These are phyloP conservation scores for Penstemon newberryi DNA, from an alignment of 257 asterid species.

Conservation along the genomic window DNA sequence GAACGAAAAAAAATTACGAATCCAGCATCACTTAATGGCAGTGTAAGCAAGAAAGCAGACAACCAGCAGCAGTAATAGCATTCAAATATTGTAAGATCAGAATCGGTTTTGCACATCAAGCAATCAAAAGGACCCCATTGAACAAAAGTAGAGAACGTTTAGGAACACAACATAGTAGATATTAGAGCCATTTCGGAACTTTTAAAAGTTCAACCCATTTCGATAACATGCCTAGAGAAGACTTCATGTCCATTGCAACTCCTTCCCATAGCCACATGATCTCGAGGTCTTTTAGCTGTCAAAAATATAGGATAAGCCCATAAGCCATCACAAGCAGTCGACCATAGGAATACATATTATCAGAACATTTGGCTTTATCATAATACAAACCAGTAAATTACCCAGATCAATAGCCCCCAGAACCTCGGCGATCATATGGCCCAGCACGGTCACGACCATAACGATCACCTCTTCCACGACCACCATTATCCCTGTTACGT, in stretches of 20 bases:
- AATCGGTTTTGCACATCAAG: conserved; percentile 44
- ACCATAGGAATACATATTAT: conserved; percentile 6
- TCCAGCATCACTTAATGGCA: conserved; percentile 51
- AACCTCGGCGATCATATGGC: conserved; percentile 75
- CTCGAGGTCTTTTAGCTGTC: conserved; percentile 45
- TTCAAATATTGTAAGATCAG: conserved; percentile 49
- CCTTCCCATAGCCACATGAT: conserved; percentile 38
- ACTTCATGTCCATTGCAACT: conserved; percentile 28
- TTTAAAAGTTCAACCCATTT: conserved; percentile 43
- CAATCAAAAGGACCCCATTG: conserved; percentile 47
- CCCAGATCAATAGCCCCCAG: conserved; percentile 54
- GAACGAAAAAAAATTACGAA: conserved; percentile 38
- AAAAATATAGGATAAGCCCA: conserved; percentile 9
- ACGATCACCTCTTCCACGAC: conserved; percentile 67
- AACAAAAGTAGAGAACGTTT: conserved; percentile 49
- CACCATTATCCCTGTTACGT: conserved; percentile 55
- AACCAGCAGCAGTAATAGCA: conserved; percentile 68
- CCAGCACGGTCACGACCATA: conserved; percentile 76
- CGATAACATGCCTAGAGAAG: conserved; percentile 35
- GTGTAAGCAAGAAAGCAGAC: conserved; percentile 53
- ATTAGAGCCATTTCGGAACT: conserved; percentile 51
- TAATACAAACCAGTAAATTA: conserved; percentile 16
- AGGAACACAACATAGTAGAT: conserved; percentile 59
- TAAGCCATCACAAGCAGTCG: conserved; percentile 17
- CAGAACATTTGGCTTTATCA: conserved; percentile 5